Evolutionary conservation across 257 asterid genomes (phyloP).

Genomic region (Solanum piurae): DNA sequence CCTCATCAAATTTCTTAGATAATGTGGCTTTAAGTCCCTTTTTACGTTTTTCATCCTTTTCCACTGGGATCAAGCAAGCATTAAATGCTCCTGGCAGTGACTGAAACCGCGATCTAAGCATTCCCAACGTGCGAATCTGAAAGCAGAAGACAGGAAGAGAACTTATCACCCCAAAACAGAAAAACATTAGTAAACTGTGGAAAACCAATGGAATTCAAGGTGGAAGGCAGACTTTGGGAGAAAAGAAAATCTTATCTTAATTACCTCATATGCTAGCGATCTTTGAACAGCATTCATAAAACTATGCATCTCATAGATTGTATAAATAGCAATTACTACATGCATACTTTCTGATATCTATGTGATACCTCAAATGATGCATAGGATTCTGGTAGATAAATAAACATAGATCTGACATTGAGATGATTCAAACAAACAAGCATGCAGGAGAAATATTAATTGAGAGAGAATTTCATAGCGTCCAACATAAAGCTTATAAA

Average conservation of each 20-base stretch:
- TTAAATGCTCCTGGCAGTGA: slow-evolving; percentile 90
- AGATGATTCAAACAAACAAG: not conserved
- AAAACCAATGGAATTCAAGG: not conserved
- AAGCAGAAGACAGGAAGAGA: slow-evolving; percentile 7
- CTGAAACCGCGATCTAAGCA: slow-evolving; percentile 93
- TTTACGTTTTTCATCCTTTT: slow-evolving; percentile 51
- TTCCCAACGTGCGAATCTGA: slow-evolving; percentile 86
- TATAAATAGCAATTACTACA: not conserved
- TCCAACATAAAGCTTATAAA: not conserved
- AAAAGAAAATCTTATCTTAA: not conserved
- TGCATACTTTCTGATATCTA: not conserved
- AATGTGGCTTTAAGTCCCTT: slow-evolving; percentile 68
- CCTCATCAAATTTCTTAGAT: slow-evolving; percentile 74
- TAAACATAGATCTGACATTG: not conserved
- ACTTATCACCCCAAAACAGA: not conserved
- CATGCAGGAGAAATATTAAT: not conserved
- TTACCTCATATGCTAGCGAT: not conserved
- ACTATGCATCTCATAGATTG: not conserved
- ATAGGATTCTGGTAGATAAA: not conserved
- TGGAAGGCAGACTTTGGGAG: not conserved
- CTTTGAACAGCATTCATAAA: not conserved
- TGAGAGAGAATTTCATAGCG: not conserved
- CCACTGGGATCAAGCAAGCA: slow-evolving; percentile 66
- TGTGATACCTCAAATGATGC: not conserved
- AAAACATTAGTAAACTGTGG: not conserved